Conservation (phyloP, 164 flowering plant genomes). For the Platanus orientalis region DNA sequence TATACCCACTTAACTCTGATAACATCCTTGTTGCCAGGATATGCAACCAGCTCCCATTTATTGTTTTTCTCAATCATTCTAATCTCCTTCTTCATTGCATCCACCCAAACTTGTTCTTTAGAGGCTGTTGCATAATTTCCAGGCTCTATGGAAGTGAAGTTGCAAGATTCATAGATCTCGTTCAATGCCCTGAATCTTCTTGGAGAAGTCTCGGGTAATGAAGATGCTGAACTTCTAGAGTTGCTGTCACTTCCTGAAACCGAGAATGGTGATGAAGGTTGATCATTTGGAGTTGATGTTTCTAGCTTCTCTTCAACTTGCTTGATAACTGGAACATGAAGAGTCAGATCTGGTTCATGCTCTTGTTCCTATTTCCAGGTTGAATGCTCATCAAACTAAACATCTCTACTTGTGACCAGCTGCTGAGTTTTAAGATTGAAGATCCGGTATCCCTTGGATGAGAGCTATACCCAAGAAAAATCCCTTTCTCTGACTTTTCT, state of each 20-base stretch:
- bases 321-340: not conserved
- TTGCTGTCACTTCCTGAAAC: not conserved
- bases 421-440: not conserved
- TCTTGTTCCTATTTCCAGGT: too few species aligned
- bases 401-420: conserved; percentile 1
- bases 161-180: too few species aligned
- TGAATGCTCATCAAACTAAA: not conserved
- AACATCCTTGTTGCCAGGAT: not conserved
- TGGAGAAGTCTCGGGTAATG: too few species aligned
- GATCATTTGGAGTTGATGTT: not conserved
- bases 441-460: conserved; percentile 9
- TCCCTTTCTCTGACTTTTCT: conserved; percentile 9
- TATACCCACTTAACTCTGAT: conserved; percentile 18
- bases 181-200: too few species aligned
- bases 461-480: conserved; percentile 11
- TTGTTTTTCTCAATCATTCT: conserved; percentile 10
- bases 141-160: not conserved
- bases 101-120: not conserved
- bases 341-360: not conserved
- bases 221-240: too few species aligned
- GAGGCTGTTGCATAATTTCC: not conserved
- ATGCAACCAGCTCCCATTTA: conserved; percentile 13
- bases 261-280: not conserved
- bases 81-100: conserved; percentile 5
- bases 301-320: not conserved